Conservation (phyloP, 2,329 filamentous ascomycete species). For the Apiospora rasikravindrae region DNA sequence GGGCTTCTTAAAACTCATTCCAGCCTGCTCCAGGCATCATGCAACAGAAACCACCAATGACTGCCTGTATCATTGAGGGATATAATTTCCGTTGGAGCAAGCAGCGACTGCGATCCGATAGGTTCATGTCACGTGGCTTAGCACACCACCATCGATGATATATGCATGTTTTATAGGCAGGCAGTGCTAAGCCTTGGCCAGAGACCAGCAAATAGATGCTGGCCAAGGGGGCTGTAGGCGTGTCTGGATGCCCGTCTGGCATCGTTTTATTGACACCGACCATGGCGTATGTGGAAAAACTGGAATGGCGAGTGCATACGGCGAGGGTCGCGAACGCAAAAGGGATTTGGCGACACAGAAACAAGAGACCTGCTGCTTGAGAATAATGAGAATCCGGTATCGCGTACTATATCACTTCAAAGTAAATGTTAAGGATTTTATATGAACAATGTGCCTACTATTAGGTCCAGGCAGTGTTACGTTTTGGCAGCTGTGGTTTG, state of each 20-base stretch:
- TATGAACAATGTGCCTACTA: background rate
- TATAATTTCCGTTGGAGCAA: background rate
- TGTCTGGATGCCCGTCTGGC: no score
- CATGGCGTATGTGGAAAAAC: no score
- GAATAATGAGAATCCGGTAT: no score
- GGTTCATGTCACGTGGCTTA: background rate
- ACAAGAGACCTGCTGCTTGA: no score
- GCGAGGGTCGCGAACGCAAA: no score
- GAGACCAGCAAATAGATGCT: background rate
- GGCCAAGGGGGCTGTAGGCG: background rate
- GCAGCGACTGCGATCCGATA: background rate
- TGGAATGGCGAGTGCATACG: no score
- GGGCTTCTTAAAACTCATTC: background rate
- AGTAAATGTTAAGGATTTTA: background rate
- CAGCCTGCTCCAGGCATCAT: background rate
- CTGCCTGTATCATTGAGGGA: background rate
- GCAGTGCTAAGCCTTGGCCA: background rate
- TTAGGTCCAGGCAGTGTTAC: background rate
- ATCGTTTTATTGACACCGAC: no score
- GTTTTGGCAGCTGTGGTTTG: background rate
- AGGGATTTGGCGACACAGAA: no score
- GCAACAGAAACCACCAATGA: background rate
- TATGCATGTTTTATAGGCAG: background rate
- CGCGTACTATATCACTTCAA: no score
- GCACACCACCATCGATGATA: background rate